phyloP scores from a whole-genome alignment of 129 eudicot species.

The Daucus carota region DH1_v3.0 NC_030388.2:1603001-1603500 shows the following conservation, averaged over 20 bases:
- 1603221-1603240: slow-evolving; percentile 73
- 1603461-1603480: slow-evolving; percentile 23
- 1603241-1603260: slow-evolving; percentile 47
- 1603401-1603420: slow-evolving; percentile 24
- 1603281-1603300: slow-evolving; percentile 70
- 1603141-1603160: slow-evolving; percentile 21
- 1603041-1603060: slow-evolving; percentile 22
- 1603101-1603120: slow-evolving; percentile 18
- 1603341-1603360: slow-evolving; percentile 21
- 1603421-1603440: slow-evolving; percentile 23
- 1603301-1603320: slow-evolving; percentile 52
- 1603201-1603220: slow-evolving; percentile 89
- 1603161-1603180: slow-evolving; percentile 40
- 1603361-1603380: slow-evolving; percentile 12
- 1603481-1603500: slow-evolving; percentile 24
- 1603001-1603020: slow-evolving; percentile 26
- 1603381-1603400: slow-evolving; percentile 13
- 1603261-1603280: slow-evolving; percentile 58
- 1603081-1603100: slow-evolving; percentile 11
- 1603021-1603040: slow-evolving; percentile 18
- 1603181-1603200: slow-evolving; percentile 71
- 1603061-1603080: slow-evolving; percentile 18
- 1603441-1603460: slow-evolving; percentile 11
- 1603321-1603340: slow-evolving; percentile 10
- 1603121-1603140: slow-evolving; percentile 25